Conservation (phyloP, 768 basidiomycete species). For the Boletus huronensis region DNA sequence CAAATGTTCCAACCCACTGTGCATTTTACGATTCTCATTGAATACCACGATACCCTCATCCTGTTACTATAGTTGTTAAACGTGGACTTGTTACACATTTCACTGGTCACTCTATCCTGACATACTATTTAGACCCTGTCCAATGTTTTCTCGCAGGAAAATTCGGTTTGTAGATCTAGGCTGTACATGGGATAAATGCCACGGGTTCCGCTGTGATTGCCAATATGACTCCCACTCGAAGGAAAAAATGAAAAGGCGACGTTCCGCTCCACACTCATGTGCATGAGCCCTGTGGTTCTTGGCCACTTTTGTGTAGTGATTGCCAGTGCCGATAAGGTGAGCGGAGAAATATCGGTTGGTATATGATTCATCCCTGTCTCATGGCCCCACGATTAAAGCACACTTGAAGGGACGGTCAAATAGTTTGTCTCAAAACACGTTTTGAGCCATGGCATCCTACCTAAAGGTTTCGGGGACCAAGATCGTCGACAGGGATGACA, state of each 20-base stretch:
- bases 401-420: neutral
- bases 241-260: neutral
- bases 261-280: neutral
- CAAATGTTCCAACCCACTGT: constrained; percentile 29
- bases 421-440: neutral
- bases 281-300: constrained; percentile 4
- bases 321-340: neutral
- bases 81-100: constrained; percentile 23
- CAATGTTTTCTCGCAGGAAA: constrained; percentile 9
- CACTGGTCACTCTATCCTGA: constrained; percentile 10
- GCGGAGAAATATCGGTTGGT: constrained; percentile 19
- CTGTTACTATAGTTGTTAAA: constrained; percentile 28
- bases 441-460: constrained; percentile 35
- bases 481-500: constrained; percentile 53
- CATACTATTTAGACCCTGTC: constrained; percentile 19
- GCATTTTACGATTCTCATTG: constrained; percentile 28
- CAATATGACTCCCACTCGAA: neutral
- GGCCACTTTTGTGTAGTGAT: neutral
- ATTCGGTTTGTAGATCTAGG: constrained; percentile 23
- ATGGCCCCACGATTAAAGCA: neutral
- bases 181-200: constrained; percentile 5
- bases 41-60: constrained; percentile 36
- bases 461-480: constrained; percentile 57
- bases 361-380: neutral
- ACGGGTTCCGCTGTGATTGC: neutral